Evolutionary conservation across 345 rosid species (phyloP), one percentile per base, ranked within the genome.

Genomic region (Linum usitatissimum): DNA sequence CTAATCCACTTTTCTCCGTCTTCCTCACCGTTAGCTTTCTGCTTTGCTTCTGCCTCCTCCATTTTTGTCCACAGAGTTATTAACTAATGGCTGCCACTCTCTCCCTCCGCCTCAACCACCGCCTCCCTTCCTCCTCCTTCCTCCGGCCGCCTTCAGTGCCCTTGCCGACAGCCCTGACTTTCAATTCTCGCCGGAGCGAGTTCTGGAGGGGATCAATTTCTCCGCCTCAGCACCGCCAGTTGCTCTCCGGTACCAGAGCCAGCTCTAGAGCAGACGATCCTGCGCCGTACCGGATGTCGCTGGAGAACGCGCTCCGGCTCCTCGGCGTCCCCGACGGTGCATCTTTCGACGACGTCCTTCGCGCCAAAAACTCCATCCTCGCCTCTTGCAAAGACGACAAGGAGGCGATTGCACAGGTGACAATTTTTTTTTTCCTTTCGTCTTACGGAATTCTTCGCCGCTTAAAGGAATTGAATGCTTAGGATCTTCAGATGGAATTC

Each of bases 231-330:
- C n/a, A 62, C 67, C 64, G 63, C 73, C 8, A 68, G 74, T 3
- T 10, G 51, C 14, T 45, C 10, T 15, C 17, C 6, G 38, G 3
- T 3, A 34, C 38, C 28, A 71, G 71, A 66, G 51, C 51, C 14
- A 83, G 91, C 55, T 87, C 88, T 18, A 77, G 90, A 51, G 91
- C 97, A 17, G 97, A 90, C 39, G 99, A 93, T 74, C 84, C 99
- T 3, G 84, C 80, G 10, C 90, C 97, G 40, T 89, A 72, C 66
- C 94, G 86, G 78, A 93, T 90, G 99, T 93, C 99, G 30, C 84
- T 90, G 54, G 99, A 93, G 79, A 84, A 68, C 78, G 97, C 99
- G 1, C 81, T 87, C 18, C 87, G 84, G 84, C 94, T 93, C 5
- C 96, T 90, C 45, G 97, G 99, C 14, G 97, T 93, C 67, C 71